phyloP scores from a whole-genome alignment of 177 flowering plant species.

The Telopea speciosissima region DNA sequence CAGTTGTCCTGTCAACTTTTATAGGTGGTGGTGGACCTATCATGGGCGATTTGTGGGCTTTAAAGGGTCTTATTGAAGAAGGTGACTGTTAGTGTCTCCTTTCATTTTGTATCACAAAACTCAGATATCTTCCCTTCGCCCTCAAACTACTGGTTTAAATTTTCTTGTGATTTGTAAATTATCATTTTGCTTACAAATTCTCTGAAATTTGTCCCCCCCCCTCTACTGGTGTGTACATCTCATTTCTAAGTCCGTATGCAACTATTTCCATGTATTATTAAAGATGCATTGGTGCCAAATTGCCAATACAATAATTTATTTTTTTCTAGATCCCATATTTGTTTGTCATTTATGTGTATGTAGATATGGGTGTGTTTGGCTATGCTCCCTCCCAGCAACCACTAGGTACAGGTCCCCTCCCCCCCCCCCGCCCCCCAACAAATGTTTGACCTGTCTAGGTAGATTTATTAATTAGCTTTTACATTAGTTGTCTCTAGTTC shows the following conservation, averaged over 20 bases:
- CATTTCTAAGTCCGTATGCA: neutral
- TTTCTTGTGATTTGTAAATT: neutral
- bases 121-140: neutral
- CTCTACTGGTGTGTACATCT: neutral
- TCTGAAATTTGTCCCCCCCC: neutral
- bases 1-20: conserved; percentile 12
- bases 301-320: neutral
- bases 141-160: neutral
- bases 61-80: conserved; percentile 91
- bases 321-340: neutral
- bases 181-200: neutral
- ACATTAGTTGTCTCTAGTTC: neutral
- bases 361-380: neutral
- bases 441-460: neutral
- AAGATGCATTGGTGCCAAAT: neutral
- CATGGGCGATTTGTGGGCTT: conserved; percentile 98
- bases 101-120: neutral
- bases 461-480: neutral
- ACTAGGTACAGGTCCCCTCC: neutral
- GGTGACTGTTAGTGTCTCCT: conserved; percentile 34
- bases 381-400: neutral
- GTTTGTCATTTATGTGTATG: neutral
- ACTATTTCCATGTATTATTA: neutral
- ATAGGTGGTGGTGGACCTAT: conserved; percentile 96
- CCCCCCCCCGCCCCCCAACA: no score